phyloP scores from a whole-genome alignment of 768 basidiomycete genomes.

The Sporobolomyces pararoseus region DNA sequence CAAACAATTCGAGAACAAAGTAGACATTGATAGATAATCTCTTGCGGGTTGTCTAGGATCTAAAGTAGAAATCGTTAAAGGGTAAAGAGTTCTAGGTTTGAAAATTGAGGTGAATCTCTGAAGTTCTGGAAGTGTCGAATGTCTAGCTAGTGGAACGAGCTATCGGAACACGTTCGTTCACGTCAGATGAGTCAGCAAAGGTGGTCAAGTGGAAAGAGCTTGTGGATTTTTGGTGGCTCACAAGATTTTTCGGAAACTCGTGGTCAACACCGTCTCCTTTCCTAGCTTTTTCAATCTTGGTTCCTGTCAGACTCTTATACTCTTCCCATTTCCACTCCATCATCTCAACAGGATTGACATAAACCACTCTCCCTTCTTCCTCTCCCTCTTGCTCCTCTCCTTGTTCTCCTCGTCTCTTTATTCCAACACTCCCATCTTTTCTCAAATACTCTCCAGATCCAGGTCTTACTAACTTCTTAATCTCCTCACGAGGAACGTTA shows the following conservation, averaged over 20 bases:
- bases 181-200: too few species aligned
- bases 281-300: constrained; percentile 50
- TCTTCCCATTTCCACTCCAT: constrained; percentile 60
- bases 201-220: constrained; percentile 78
- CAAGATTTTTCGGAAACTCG: constrained; percentile 61
- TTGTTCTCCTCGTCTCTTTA: constrained; percentile 26
- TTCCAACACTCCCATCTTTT: neutral
- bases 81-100: constrained; percentile 68
- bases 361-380: constrained; percentile 58
- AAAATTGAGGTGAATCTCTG: constrained; percentile 76
- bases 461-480: constrained; percentile 26
- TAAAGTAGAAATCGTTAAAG: constrained; percentile 62
- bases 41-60: constrained; percentile 54
- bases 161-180: constrained; percentile 46
- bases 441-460: constrained; percentile 10
- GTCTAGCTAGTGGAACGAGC: constrained; percentile 79
- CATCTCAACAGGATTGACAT: constrained; percentile 76
- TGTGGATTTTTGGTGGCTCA: constrained; percentile 47
- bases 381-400: constrained; percentile 49
- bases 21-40: constrained; percentile 70
- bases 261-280: constrained; percentile 46
- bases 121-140: constrained; percentile 83
- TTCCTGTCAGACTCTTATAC: constrained; percentile 54
- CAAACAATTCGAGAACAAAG: constrained; percentile 65
- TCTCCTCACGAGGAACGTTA: neutral